Conservation (phyloP, 139 green algal species). For the Coelastrella sp. region DNA sequence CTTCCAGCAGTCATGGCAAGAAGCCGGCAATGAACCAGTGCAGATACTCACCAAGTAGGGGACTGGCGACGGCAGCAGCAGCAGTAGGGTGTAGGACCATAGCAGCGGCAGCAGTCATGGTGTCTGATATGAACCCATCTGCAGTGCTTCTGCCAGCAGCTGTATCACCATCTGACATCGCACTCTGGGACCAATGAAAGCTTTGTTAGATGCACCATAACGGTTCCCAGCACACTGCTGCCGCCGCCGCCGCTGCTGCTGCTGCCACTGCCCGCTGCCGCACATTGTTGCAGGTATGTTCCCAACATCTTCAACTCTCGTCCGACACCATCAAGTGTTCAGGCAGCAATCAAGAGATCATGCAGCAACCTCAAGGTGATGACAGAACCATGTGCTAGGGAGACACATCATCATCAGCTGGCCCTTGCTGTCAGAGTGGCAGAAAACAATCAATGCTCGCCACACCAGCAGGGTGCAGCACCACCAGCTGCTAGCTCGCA, state of each 20-base stretch:
- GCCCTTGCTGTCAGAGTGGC: too few species aligned
- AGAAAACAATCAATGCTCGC: too few species aligned
- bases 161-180: too few species aligned
- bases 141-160: too few species aligned
- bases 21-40: constrained; percentile 43
- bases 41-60: constrained; percentile 64
- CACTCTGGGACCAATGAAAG: too few species aligned
- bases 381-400: not conserved
- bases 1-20: constrained; percentile 40
- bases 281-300: constrained; percentile 37
- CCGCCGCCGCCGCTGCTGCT: constrained; percentile 9
- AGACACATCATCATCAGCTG: not conserved
- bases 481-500: too few species aligned
- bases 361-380: constrained; percentile 51
- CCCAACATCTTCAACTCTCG: constrained; percentile 64
- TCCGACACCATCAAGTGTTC: constrained; percentile 49
- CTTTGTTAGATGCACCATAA: too few species aligned
- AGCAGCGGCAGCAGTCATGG: not conserved
- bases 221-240: not conserved
- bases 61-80: not conserved
- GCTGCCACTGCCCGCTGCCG: not conserved
- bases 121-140: too few species aligned
- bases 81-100: not conserved
- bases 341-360: constrained; percentile 51
- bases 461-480: too few species aligned